phyloP scores from a whole-genome alignment of 305 asterid species.

The Fraxinus xanthoxyloides region DNA sequence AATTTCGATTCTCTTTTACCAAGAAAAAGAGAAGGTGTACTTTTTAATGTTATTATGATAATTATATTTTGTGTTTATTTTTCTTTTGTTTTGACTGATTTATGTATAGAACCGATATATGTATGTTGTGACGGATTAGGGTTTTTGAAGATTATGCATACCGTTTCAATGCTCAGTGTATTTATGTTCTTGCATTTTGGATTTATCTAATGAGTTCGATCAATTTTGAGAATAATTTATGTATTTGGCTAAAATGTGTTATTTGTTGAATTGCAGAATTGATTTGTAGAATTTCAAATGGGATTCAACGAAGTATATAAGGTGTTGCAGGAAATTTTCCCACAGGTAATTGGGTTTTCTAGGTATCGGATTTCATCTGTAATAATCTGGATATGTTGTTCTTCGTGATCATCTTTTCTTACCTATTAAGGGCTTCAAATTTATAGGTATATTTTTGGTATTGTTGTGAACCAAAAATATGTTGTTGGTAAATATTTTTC shows the following conservation, averaged over 20 bases:
- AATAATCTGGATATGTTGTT: background rate
- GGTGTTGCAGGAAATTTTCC: conserved; percentile 64
- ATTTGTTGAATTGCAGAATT: conserved; percentile 6
- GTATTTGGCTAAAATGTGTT: background rate
- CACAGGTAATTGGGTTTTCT: conserved; percentile 50
- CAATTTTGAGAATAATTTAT: background rate
- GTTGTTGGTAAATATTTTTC: background rate
- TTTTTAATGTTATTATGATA: background rate
- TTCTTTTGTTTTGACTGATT: background rate
- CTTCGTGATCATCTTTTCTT: background rate
- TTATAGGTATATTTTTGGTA: background rate
- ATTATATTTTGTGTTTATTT: background rate
- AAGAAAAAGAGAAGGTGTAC: background rate
- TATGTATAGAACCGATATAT: background rate
- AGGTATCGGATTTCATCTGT: background rate
- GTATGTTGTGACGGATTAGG: conserved; percentile 16
- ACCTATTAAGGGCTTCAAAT: background rate
- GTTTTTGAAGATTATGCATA: conserved; percentile 15
- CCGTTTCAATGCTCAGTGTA: background rate
- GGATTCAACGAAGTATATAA: conserved; percentile 48
- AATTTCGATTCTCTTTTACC: background rate
- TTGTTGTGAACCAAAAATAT: background rate
- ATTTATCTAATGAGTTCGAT: background rate
- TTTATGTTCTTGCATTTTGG: conserved; percentile 5
- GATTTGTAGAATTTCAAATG: conserved; percentile 39